Conservation (phyloP, 441 rosid species). For the Populus hybrid region DNA sequence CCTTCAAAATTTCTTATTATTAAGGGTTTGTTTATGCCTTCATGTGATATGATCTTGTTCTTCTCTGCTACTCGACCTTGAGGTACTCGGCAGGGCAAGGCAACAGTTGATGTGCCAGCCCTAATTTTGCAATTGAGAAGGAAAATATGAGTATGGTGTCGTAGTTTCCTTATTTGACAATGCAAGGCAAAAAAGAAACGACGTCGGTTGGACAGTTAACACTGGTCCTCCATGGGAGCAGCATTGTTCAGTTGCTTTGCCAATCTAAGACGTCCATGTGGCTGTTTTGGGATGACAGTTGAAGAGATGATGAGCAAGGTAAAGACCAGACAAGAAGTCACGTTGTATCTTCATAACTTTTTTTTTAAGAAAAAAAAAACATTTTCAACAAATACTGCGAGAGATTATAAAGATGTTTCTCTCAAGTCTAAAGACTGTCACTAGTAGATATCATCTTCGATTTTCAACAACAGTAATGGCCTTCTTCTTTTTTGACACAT, state of each 20-base stretch:
- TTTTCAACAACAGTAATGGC: too few species aligned
- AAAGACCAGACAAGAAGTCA: not conserved
- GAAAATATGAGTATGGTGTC: not conserved
- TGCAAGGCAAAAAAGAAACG: not conserved
- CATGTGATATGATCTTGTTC: not conserved
- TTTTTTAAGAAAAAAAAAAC: too few species aligned
- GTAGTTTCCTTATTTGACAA: not conserved
- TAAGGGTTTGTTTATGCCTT: not conserved
- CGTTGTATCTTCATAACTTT: too few species aligned
- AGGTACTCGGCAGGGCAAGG: not conserved
- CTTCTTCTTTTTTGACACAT: too few species aligned
- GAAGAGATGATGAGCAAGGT: not conserved
- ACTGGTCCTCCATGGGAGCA: not conserved
- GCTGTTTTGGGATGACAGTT: slow-evolving; percentile 19
- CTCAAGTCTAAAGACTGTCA: too few species aligned
- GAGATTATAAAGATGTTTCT: too few species aligned
- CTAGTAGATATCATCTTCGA: too few species aligned
- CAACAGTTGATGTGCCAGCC: slow-evolving; percentile 19
- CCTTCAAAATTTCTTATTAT: not conserved
- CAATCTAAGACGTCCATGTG: slow-evolving; percentile 38
- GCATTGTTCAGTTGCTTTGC: not conserved
- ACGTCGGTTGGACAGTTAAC: not conserved
- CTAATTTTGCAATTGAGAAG: slow-evolving; percentile 11
- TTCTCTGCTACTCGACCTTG: not conserved
- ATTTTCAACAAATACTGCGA: too few species aligned